A percentile compares a stretch with the other conserved stretches of the same genome.
Conservation (phyloP, 1,139 yeast species). For the Sugiyamaella xylanicola region DNA sequence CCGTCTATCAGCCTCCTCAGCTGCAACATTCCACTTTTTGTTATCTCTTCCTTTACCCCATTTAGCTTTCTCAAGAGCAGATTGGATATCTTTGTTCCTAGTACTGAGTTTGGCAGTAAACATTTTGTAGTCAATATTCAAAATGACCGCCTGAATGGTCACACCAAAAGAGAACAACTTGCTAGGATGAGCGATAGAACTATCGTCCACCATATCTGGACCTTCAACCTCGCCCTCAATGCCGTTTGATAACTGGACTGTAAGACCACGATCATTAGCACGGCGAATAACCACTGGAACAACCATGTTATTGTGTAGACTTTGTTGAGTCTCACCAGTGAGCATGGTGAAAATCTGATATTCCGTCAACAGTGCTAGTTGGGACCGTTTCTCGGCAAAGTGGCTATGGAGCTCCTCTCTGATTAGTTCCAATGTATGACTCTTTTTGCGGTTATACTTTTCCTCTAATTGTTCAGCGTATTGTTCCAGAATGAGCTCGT, state of each 20-base stretch:
- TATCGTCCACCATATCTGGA: slow-evolving; percentile 63
- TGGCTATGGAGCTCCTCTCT: slow-evolving; percentile 85
- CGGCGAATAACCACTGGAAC: slow-evolving; percentile 73
- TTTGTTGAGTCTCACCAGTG: slow-evolving; percentile 79
- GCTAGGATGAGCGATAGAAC: slow-evolving; percentile 48
- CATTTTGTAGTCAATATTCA: slow-evolving; percentile 66
- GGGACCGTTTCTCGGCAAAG: slow-evolving; percentile 79
- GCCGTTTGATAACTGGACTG: slow-evolving; percentile 73
- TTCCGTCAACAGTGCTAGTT: slow-evolving; percentile 66
- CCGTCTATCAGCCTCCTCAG: slow-evolving; percentile 65
- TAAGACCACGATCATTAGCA: slow-evolving; percentile 51
- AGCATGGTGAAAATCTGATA: slow-evolving; percentile 82
- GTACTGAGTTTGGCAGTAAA: slow-evolving; percentile 78
- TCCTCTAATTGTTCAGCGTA: slow-evolving; percentile 90
- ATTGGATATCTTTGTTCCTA: slow-evolving; percentile 62
- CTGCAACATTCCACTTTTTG: slow-evolving; percentile 78
- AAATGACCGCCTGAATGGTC: slow-evolving; percentile 81
- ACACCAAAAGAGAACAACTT: slow-evolving; percentile 65
- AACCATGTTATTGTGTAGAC: slow-evolving; percentile 69
- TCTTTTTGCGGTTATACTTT: slow-evolving; percentile 73
- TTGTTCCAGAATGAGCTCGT: slow-evolving; percentile 84
- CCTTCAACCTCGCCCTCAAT: slow-evolving; percentile 71
- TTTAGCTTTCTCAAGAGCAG: slow-evolving; percentile 50
- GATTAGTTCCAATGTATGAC: slow-evolving; percentile 82
- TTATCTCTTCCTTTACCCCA: slow-evolving; percentile 46